phyloP scores from a whole-genome alignment of 257 asterid species.

The Voacanga thouarsii region DNA sequence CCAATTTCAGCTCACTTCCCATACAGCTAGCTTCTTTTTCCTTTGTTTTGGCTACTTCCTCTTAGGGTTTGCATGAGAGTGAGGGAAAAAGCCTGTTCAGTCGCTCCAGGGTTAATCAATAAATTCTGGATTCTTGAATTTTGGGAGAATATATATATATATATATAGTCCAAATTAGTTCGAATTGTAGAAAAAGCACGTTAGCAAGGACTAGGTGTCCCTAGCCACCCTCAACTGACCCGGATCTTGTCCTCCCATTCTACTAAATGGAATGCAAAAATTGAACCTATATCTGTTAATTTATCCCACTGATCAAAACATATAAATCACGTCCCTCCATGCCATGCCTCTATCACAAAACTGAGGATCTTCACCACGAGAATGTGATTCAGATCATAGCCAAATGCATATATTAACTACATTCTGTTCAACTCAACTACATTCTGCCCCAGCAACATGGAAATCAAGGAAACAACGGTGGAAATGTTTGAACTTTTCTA shows the following conservation, averaged over 20 bases:
- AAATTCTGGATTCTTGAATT: too few relatives aligned
- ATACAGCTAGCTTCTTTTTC: not conserved
- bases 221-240: too few relatives aligned
- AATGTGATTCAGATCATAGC: not conserved
- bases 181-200: too few relatives aligned
- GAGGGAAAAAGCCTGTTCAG: not conserved
- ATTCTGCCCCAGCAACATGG: not conserved
- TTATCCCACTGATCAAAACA: too few relatives aligned
- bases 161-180: too few relatives aligned
- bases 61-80: not conserved
- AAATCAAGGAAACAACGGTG: slow-evolving; percentile 11
- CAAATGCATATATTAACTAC: not conserved
- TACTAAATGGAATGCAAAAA: too few relatives aligned
- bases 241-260: too few relatives aligned
- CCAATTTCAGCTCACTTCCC: not conserved
- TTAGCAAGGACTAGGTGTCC: too few relatives aligned
- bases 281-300: too few relatives aligned
- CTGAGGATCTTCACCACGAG: not conserved
- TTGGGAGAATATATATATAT: too few relatives aligned
- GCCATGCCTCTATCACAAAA: not conserved
- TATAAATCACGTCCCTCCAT: too few relatives aligned
- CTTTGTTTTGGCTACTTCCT: not conserved
- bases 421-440: not conserved
- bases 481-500: not conserved
- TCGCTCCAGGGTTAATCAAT: not conserved